A percentile compares a stretch with the other conserved stretches of the same genome.
Conservation (phyloP, 495 filamentous ascomycete genomes). For the Hyaloscypha bicolor region DNA sequence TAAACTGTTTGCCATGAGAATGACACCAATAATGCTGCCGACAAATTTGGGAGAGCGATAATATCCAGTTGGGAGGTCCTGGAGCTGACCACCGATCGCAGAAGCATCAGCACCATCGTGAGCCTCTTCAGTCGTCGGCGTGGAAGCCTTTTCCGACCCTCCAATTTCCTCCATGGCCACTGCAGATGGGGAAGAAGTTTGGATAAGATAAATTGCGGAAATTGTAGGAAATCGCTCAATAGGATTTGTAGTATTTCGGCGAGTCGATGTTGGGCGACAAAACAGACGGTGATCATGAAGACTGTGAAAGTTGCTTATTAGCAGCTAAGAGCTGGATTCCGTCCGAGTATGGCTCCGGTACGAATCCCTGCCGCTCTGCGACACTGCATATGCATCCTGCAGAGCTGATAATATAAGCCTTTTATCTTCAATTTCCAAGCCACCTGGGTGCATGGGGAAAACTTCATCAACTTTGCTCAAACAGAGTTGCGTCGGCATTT, state of each 20-base stretch:
- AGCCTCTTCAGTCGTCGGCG: slow-evolving; percentile 4
- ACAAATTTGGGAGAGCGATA: slow-evolving; percentile 12
- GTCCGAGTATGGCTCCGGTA: no score
- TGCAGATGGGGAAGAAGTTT: slow-evolving; percentile 4
- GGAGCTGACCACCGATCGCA: slow-evolving; percentile 11
- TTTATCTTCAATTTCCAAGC: no score
- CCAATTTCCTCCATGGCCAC: slow-evolving; percentile 1
- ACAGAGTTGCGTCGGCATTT: no score
- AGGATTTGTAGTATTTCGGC: slow-evolving; percentile 5
- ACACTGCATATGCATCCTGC: no score
- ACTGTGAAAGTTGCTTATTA: no score
- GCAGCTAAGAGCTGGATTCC: no score
- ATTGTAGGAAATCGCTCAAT: slow-evolving; percentile 1
- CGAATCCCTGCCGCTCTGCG: no score
- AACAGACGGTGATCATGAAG: not conserved
- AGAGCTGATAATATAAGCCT: no score
- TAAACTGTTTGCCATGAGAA: slow-evolving; percentile 19
- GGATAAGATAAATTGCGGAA: not conserved
- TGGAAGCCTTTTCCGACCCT: slow-evolving; percentile 3
- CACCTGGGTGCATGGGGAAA: no score
- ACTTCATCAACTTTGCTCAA: no score
- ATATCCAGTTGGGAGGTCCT: slow-evolving; percentile 20
- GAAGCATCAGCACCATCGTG: slow-evolving; percentile 7
- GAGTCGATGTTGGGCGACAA: not conserved
- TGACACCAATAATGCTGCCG: slow-evolving; percentile 12